Base-by-base conservation (phyloP, 306 rosid genomes). In the Prinsepia uniflora region DNA sequence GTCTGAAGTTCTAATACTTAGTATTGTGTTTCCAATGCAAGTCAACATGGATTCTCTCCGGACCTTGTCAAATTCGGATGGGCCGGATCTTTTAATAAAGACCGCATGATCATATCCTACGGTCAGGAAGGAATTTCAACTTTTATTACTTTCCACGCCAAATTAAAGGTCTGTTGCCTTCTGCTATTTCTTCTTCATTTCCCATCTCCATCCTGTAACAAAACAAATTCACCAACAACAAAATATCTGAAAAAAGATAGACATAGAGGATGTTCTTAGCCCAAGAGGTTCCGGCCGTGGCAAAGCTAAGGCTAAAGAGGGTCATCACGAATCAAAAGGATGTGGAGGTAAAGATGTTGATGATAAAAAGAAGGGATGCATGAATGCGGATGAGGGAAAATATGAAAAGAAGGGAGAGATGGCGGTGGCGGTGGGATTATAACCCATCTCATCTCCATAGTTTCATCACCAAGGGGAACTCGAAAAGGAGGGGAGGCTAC, bases 341-440 rank as follows among this genome's bases (percentile, higher is more conserved):
- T 22, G 43, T 0, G 54, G 63, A 22, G 52, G 39, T 20, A 12
- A 15, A 52, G 63, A 58, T 50, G 73, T 18, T 11, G 73, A 34
- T 56, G 52, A 6, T 30, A 30, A 30, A 53, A 54, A 52, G 63
- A 12, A 41, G 42, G 40, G 55, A 43, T 5, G 7, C 63, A 30
- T 58, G 17, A 55, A 55, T 1, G 63, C 5, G 2, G n/a, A 7
- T 18, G 53, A 55, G 1, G 73, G 7, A 19, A 22, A 53, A 54
- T 70, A 52, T 17, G 78, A 47, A 6, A 73, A 75, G 18, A 61
- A 19, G 67, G 46, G 53, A 10, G n/a, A n/a, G 42, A 49, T 8
- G 81, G 81, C 52, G 85, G 83, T 30, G 36, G 4, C 36, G 36
- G 81, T 58, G 85, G 83, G 67, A 5, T 78, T 48, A 63, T 75